Evolutionary conservation across 345 rosid genomes (phyloP).

Genomic region (Cardamine chenopodiifolia): DNA sequence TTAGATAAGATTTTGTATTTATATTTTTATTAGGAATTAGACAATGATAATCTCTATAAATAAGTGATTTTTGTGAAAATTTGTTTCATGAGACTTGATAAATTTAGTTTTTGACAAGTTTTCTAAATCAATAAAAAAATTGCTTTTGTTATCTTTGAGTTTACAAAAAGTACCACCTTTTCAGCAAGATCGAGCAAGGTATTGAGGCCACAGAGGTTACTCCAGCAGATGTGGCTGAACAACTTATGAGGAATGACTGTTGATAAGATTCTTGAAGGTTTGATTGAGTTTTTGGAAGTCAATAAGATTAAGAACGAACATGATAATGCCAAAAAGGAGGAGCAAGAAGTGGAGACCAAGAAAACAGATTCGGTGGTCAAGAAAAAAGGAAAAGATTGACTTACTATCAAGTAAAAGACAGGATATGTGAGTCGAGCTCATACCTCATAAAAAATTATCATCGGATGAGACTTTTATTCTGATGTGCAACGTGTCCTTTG

Average conservation of each 20-base stretch:
- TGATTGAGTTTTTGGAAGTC: constrained; percentile 41
- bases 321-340: constrained; percentile 20
- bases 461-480: too few relatives aligned
- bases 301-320: constrained; percentile 36
- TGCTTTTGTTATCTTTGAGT: too few relatives aligned
- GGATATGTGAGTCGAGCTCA: not conserved
- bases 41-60: too few relatives aligned
- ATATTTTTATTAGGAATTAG: too few relatives aligned
- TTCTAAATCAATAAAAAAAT: too few relatives aligned
- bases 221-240: constrained; percentile 57
- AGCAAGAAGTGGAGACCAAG: constrained; percentile 1
- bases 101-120: too few relatives aligned
- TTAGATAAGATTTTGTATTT: too few relatives aligned
- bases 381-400: constrained; percentile 44
- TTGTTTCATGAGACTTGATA: too few relatives aligned
- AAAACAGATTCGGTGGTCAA: not conserved
- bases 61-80: too few relatives aligned
- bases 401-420: not conserved
- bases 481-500: not conserved
- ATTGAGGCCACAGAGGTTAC: constrained; percentile 39
- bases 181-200: constrained; percentile 44
- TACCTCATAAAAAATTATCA: too few relatives aligned
- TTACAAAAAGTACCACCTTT: constrained; percentile 40
- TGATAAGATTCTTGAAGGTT: constrained; percentile 39
- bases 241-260: constrained; percentile 47